Conservation (phyloP, 805 yeast genomes). For the Myxozyma melibiosi region DNA sequence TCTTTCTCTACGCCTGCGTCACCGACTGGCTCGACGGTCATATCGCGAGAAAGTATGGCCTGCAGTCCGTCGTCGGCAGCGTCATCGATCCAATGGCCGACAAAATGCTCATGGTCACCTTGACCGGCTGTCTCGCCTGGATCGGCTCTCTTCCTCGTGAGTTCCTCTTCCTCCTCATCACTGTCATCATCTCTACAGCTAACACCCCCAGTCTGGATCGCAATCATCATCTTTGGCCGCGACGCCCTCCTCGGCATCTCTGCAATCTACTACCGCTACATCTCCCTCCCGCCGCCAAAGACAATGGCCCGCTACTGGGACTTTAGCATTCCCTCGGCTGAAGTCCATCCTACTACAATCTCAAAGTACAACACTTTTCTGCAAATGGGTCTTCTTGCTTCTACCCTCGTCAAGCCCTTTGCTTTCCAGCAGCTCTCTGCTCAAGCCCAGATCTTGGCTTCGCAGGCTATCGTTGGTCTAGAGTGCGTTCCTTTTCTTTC, state of each 20-base stretch:
- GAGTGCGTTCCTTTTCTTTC: slow-evolving; percentile 13
- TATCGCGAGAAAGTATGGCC: slow-evolving; percentile 78
- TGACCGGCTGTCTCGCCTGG: slow-evolving; percentile 75
- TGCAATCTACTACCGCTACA: slow-evolving; percentile 72
- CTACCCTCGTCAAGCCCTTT: slow-evolving; percentile 60
- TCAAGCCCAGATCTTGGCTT: slow-evolving; percentile 36
- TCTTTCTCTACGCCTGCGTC: slow-evolving; percentile 82
- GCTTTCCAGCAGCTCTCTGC: slow-evolving; percentile 44
- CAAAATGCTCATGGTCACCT: slow-evolving; percentile 81
- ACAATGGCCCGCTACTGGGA: slow-evolving; percentile 76
- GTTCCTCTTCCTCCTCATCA: slow-evolving; percentile 7
- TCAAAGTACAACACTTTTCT: slow-evolving; percentile 72
- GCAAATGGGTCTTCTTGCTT: slow-evolving; percentile 86
- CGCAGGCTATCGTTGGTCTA: slow-evolving; percentile 33
- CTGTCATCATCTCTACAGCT: neutral
- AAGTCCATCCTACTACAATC: slow-evolving; percentile 81
- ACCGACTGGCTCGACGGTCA: slow-evolving; percentile 93
- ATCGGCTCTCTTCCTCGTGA: slow-evolving; percentile 64
- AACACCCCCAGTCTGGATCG: slow-evolving; percentile 49
- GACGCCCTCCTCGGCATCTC: slow-evolving; percentile 73
- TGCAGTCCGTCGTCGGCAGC: slow-evolving; percentile 82
- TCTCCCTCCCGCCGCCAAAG: slow-evolving; percentile 73
- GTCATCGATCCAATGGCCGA: slow-evolving; percentile 96
- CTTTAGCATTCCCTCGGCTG: slow-evolving; percentile 76
- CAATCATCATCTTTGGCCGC: slow-evolving; percentile 75